A percentile compares a stretch with the other conserved stretches of the same genome.
Conservation (phyloP, 139 green algal genomes). For the Chlorella ohadii region DNA sequence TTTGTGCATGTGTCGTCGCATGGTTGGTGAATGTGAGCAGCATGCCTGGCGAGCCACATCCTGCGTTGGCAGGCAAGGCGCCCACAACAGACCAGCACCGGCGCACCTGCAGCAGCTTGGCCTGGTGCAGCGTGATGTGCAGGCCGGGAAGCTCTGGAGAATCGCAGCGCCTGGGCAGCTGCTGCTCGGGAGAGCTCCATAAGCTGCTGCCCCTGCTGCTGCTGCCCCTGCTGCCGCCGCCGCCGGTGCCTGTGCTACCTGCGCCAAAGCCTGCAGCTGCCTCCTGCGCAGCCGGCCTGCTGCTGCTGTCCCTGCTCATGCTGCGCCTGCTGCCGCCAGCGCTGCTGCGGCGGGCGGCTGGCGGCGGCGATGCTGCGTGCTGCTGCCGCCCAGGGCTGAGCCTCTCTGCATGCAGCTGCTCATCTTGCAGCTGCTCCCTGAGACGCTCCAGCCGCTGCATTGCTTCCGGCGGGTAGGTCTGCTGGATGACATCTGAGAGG, state of each 20-base stretch:
- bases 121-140: slow-evolving; percentile 10
- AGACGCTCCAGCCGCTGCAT: background rate
- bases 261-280: background rate
- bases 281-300: no score
- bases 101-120: slow-evolving; percentile 10
- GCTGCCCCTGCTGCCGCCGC: no score
- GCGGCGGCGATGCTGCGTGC: background rate
- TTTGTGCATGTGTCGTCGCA: no score
- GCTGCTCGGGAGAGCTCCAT: background rate
- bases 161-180: background rate
- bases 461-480: background rate
- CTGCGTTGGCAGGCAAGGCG: no score
- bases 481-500: background rate
- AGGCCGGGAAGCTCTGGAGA: slow-evolving; percentile 8
- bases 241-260: no score
- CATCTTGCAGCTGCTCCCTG: background rate
- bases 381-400: background rate
- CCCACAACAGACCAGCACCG: background rate
- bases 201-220: background rate
- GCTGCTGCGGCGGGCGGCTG: background rate
- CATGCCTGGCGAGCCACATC: no score
- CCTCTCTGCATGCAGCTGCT: no score
- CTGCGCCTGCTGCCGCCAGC: background rate
- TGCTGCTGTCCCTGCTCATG: background rate
- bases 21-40: no score